Conservation (phyloP, 129 eudicot species). For the Saussurea involucrata region DNA sequence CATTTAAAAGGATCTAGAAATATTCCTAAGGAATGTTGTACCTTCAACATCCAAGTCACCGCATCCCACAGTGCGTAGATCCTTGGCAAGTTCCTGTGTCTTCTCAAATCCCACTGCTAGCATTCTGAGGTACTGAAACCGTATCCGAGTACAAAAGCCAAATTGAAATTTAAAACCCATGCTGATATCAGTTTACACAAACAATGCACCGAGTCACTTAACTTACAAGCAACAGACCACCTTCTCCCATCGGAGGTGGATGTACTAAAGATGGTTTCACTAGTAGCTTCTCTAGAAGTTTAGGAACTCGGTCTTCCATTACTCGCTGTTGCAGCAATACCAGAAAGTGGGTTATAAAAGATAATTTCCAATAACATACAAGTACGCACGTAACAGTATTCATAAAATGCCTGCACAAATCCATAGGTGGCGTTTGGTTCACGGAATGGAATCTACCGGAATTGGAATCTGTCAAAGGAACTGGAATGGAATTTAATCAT, state of each 20-base stretch:
- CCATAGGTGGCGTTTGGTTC: too few relatives aligned
- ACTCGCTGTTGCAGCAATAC: conserved; percentile 56
- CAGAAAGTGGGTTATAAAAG: neutral
- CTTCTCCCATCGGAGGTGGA: conserved; percentile 91
- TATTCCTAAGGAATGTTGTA: conserved; percentile 14
- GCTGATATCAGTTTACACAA: neutral
- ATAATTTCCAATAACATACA: conserved; percentile 2
- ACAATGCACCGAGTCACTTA: conserved; percentile 16
- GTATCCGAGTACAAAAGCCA: conserved; percentile 13
- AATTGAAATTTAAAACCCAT: neutral
- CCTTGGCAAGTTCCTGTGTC: conserved; percentile 94
- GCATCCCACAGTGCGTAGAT: conserved; percentile 85
- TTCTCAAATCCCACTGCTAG: conserved; percentile 96
- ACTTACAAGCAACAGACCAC: conserved; percentile 93
- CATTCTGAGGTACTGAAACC: conserved; percentile 86
- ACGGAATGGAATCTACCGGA: too few relatives aligned
- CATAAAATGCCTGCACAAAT: conserved; percentile 7
- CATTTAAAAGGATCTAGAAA: neutral
- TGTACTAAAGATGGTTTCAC: conserved; percentile 78
- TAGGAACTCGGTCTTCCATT: conserved; percentile 89
- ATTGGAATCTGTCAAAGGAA: too few relatives aligned
- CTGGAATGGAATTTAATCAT: too few relatives aligned
- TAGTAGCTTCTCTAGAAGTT: conserved; percentile 81
- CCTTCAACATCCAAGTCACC: conserved; percentile 99
- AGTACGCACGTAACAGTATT: neutral